Evolutionary conservation across 768 basidiomycete genomes (phyloP).

Genomic region (Termitomyces sp.): DNA sequence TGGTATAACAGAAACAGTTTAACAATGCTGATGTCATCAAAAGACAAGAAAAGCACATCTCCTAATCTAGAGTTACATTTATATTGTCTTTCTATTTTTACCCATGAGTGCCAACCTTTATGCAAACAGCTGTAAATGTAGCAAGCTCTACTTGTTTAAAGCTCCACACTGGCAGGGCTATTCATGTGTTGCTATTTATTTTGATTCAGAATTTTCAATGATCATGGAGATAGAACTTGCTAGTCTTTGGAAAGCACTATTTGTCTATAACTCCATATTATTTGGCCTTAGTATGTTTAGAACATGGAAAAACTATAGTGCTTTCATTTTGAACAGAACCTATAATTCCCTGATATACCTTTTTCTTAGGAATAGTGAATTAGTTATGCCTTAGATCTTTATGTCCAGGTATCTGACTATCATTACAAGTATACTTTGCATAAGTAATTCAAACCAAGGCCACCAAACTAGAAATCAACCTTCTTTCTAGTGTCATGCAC

Average conservation of each 20-base stretch:
- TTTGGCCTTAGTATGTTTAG: conserved; percentile 43
- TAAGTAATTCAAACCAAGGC: conserved; percentile 21
- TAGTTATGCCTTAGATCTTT: not conserved
- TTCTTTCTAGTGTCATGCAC: conserved; percentile 38
- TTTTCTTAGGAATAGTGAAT: conserved; percentile 44
- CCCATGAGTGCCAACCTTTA: too few species aligned
- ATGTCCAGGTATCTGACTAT: not conserved
- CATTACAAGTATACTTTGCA: conserved; percentile 46
- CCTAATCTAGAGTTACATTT: too few species aligned
- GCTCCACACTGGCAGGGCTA: conserved; percentile 8
- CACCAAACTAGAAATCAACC: not conserved
- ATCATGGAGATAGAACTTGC: conserved; percentile 21
- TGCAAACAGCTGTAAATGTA: too few species aligned
- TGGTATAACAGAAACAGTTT: too few species aligned
- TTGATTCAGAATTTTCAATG: not conserved
- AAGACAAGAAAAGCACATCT: too few species aligned
- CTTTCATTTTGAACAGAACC: conserved; percentile 17
- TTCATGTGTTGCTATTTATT: conserved; percentile 4
- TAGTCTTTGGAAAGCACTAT: conserved; percentile 45
- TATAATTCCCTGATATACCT: conserved; percentile 30
- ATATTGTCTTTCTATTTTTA: too few species aligned
- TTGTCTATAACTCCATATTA: conserved; percentile 41
- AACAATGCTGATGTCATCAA: too few species aligned
- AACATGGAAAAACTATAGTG: conserved; percentile 30
- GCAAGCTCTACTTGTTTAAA: not conserved